Base-by-base conservation (phyloP, 2,329 filamentous ascomycete species). In the Penicillium sp. region DNA sequence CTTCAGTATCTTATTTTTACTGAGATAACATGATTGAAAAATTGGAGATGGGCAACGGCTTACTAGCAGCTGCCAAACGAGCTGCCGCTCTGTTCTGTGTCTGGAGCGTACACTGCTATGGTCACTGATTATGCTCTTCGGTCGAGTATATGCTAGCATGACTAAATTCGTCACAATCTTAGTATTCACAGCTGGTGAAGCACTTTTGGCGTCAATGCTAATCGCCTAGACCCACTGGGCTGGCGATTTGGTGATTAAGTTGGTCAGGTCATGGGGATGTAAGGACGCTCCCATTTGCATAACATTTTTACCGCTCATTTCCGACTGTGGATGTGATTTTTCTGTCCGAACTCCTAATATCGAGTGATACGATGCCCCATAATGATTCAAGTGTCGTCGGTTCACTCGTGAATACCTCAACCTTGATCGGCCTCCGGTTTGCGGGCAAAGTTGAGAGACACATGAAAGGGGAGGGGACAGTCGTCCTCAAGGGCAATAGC, bases 401-500 rank as follows among this genome's bases (percentile, higher is more conserved):
- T 0, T 85, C 82, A 30, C 73, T 90, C 3, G 84, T 89, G 61
- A 90, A 91, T 72, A 91, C 91, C 70, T 84, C 83, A 45, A 90
- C 91, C 40, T 86, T 86, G 0, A 75, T 90, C 1, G 88, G 86
- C 0, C 79, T 92, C 0, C 89, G 88, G 0, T 81, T 91, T 48
- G 88, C 88, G 0, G 88, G 87, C 0, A 90, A 86, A 0, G 83
- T 90, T 2, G 87, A 90, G 68, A 71, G 75, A 0, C 71, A 84
- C 38, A 75, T 83, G 26, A 76, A 76, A 45, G 53, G 74, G 25
- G 71, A 74, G 16, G 80, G 78, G 0, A 60, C 42, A 19, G 72
- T 80, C 42, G 53, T 65, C 0, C 57, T 81, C 49, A 61, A 66
- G 30, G 79, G 80, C 1, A 81, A 79, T 57, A 72, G 79, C 5